Conservation (phyloP, 2,329 filamentous ascomycete genomes). For the Plectosphaerella plurivora region DNA sequence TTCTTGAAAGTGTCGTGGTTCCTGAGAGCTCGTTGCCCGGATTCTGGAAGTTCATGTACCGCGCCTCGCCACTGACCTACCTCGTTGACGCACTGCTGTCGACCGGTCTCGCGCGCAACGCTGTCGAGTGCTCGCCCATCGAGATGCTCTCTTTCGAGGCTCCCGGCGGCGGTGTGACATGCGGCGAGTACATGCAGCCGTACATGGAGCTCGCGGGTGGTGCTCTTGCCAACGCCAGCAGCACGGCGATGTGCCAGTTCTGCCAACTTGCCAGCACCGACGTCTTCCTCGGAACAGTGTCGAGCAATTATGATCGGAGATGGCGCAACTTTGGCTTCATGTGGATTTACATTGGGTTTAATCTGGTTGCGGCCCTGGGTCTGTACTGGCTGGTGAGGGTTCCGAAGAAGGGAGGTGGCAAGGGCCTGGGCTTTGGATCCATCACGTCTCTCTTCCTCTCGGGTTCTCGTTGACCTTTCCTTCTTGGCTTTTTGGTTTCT, state of each 20-base stretch:
- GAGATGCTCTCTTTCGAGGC: constrained; percentile 55
- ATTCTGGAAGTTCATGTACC: constrained; percentile 72
- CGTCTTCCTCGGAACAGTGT: constrained; percentile 29
- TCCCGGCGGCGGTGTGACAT: constrained; percentile 37
- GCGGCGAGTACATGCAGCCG: constrained; percentile 40
- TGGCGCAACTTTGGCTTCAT: constrained; percentile 54
- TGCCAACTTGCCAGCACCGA: constrained; percentile 31
- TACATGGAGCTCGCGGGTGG: constrained; percentile 43
- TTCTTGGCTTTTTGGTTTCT: too few species aligned
- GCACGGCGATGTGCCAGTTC: constrained; percentile 39
- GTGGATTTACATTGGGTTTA: constrained; percentile 47
- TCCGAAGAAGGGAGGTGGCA: constrained; percentile 13
- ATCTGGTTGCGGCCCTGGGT: constrained; percentile 40
- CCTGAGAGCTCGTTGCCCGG: constrained; percentile 50
- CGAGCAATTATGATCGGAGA: constrained; percentile 39
- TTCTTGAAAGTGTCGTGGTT: constrained; percentile 49
- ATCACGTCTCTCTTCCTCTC: too few species aligned
- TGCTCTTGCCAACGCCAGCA: constrained; percentile 34
- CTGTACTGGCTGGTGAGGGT: constrained; percentile 42
- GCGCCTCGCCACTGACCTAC: constrained; percentile 65
- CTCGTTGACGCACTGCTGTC: constrained; percentile 56
- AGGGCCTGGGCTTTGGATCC: not conserved
- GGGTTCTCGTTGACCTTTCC: too few species aligned
- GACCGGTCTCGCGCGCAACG: constrained; percentile 14
- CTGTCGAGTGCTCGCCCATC: constrained; percentile 17